These are phyloP conservation scores for Symbiotaphrina buchneri DNA, from an alignment of 495 filamentous ascomycete genomes.

Conservation along the genomic window DNA sequence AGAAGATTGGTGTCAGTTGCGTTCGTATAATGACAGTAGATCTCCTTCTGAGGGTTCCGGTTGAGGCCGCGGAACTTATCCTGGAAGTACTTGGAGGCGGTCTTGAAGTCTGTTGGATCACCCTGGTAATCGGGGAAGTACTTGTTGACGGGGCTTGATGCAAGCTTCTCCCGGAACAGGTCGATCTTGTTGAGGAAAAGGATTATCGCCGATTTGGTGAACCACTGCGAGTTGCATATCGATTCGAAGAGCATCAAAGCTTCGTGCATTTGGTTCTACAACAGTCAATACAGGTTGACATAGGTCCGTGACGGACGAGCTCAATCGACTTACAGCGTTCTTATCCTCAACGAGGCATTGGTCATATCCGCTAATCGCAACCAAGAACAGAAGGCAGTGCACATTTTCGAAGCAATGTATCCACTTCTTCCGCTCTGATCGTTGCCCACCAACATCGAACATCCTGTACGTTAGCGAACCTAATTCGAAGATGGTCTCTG, in stretches of 20 bases:
- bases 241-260: constrained; percentile 96
- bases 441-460: constrained; percentile 96
- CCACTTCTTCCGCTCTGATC: constrained; percentile 98
- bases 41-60: constrained; percentile 64
- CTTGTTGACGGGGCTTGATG: constrained; percentile 55
- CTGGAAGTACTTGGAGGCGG: constrained; percentile 66
- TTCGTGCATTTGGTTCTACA: constrained; percentile 99
- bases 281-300: background rate
- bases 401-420: constrained; percentile 99
- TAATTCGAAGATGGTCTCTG: constrained; percentile 87
- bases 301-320: background rate
- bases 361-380: constrained; percentile 91
- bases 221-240: constrained; percentile 94
- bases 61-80: constrained; percentile 78
- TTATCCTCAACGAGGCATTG: constrained; percentile 95
- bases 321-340: constrained; percentile 50
- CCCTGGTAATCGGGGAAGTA: constrained; percentile 88
- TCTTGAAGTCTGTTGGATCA: constrained; percentile 26
- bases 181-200: constrained; percentile 99
- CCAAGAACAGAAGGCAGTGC: constrained; percentile 79
- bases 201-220: constrained; percentile 86
- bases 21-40: constrained; percentile 86
- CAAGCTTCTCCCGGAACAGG: constrained; percentile 80
- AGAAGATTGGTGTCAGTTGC: constrained; percentile 88
- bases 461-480: constrained; percentile 91